Evolutionary conservation across 441 rosid species (phyloP).

Genomic region (Gossypium lobatum): DNA sequence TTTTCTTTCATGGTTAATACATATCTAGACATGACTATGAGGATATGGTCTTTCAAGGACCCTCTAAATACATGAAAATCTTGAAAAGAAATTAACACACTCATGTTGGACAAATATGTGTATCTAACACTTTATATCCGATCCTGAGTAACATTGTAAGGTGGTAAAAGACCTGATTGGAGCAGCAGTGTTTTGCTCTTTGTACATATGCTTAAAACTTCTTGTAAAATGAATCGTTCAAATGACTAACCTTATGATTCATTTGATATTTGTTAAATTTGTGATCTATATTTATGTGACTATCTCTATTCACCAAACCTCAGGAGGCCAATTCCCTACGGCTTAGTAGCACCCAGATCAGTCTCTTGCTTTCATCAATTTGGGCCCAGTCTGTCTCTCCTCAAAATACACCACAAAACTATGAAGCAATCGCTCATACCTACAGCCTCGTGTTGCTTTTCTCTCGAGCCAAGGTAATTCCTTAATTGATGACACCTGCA

Average conservation of each 20-base stretch:
- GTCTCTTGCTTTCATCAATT: conserved; percentile 70
- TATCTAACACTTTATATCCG: not conserved
- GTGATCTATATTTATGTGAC: not conserved
- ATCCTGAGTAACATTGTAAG: not conserved
- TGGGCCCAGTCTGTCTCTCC: conserved; percentile 74
- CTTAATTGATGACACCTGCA: not conserved
- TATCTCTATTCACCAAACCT: conserved; percentile 17
- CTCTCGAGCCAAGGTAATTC: conserved; percentile 63
- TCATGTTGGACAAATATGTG: not conserved
- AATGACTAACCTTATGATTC: conserved; percentile 6
- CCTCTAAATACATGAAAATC: not conserved
- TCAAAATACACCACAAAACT: conserved; percentile 60
- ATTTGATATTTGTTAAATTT: conserved; percentile 9
- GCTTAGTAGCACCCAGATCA: conserved; percentile 70
- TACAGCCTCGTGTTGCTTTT: conserved; percentile 62
- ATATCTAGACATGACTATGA: not conserved
- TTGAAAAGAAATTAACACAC: not conserved
- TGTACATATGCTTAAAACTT: conserved; percentile 9
- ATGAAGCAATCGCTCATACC: conserved; percentile 75
- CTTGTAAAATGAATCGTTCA: not conserved
- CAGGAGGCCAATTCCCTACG: conserved; percentile 57
- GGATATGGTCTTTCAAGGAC: not conserved
- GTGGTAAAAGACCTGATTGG: not conserved
- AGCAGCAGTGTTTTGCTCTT: not conserved
- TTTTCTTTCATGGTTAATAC: not conserved